Evolutionary conservation across 2,329 filamentous ascomycete genomes (phyloP), one percentile per base, ranked within the genome.

Genomic region (Calonectria fujianensis): DNA sequence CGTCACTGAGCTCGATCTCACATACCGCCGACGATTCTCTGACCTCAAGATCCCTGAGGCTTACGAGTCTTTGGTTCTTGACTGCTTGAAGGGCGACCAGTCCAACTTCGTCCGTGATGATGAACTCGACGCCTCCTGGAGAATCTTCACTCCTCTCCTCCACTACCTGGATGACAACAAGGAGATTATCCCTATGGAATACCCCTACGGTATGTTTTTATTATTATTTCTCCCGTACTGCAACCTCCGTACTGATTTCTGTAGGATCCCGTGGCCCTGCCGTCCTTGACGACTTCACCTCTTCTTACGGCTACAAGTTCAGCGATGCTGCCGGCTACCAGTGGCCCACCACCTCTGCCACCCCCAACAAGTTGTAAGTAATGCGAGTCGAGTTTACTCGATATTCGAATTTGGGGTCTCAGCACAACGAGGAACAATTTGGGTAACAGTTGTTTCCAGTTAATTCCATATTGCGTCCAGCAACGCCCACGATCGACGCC

Each of bases 111-210:
- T 98, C 77, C 94, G 96, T 88, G 96, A 98, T 82, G 96, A 98
- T 84, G 97, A 99, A 89, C 91, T 99, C 37, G 97, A 99, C 83
- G 96, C 97, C 74, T 97, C 94, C 88, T 99, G 97, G 97, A 95
- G 96, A 86, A 97, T 99, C 86, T 99, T 99, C 88, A 98, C 96
- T 2, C 97, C 97, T 80, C 93, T 99, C 48, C 91, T 99, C 77
- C 96, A 99, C 90, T 99, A 99, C 88, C 92, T 99, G 16, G 97
- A 99, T 79, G 96, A 98, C 85, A 98, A 98, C 91, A 98, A 98
- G 91, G 97, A 99, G 88, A 98, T 99, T 79, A 95, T 98, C 75
- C 97, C 97, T 32, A 99, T 99, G 97, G 96, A 98, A 84, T 99
- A 99, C 88, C 96, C 97, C 79, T 99, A 99, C 85, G 97, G 97